These are phyloP conservation scores for Drechslera avenae DNA, from an alignment of 2,329 filamentous ascomycete genomes.

Conservation along the genomic window DNA sequence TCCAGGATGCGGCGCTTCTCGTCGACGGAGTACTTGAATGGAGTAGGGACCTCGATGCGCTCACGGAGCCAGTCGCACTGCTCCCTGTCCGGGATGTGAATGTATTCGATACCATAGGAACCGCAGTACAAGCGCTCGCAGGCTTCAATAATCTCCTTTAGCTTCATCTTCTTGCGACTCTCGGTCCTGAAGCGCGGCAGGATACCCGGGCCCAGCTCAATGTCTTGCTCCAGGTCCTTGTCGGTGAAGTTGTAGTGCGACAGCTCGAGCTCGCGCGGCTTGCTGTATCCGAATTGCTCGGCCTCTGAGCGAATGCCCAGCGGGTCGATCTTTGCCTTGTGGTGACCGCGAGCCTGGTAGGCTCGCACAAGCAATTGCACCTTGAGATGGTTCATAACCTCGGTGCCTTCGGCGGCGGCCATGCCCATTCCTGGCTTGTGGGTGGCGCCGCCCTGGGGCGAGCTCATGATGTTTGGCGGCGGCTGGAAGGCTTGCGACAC, in stretches of 20 bases:
- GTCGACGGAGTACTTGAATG: slow-evolving; percentile 97
- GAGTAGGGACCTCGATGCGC: slow-evolving; percentile 88
- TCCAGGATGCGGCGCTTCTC: slow-evolving; percentile 98
- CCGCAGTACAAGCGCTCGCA: slow-evolving; percentile 98
- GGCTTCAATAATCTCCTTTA: slow-evolving; percentile 88
- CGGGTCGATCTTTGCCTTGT: slow-evolving; percentile 97
- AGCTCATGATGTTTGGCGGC: slow-evolving; percentile 87
- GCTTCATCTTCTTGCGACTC: slow-evolving; percentile 90
- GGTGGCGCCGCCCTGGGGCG: slow-evolving; percentile 74
- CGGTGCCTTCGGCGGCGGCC: slow-evolving; percentile 70
- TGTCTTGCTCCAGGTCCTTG: slow-evolving; percentile 90
- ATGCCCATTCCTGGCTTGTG: slow-evolving; percentile 72
- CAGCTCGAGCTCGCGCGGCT: slow-evolving; percentile 89
- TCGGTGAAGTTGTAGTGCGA: slow-evolving; percentile 96
- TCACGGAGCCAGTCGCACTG: slow-evolving; percentile 99
- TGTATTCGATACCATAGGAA: slow-evolving; percentile 97
- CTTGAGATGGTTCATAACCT: slow-evolving; percentile 95
- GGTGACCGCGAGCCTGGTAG: slow-evolving; percentile 96
- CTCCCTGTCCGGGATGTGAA: slow-evolving; percentile 95
- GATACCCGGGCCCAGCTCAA: slow-evolving; percentile 90
- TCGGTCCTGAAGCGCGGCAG: slow-evolving; percentile 91
- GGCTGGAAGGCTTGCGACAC: slow-evolving; percentile 96
- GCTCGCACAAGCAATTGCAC: slow-evolving; percentile 96
- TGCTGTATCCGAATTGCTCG: slow-evolving; percentile 81
- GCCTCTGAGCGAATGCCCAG: slow-evolving; percentile 89